phyloP scores from a whole-genome alignment of 257 asterid genomes.

The Anisodus acutangulus region DNA sequence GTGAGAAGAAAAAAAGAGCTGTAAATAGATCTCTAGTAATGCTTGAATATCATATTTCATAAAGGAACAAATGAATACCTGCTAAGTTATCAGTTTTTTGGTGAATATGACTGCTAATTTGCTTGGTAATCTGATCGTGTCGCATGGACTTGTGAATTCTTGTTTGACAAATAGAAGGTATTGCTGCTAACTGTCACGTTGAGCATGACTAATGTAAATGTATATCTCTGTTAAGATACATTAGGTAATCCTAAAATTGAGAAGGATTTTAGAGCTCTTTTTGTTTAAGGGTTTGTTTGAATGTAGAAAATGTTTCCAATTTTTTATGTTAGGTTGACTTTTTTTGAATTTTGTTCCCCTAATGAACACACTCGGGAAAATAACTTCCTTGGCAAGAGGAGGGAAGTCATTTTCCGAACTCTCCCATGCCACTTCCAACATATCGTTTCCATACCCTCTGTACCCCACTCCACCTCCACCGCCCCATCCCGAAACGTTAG shows the following conservation, averaged over 20 bases:
- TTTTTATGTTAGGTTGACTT: background rate
- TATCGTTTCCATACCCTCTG: background rate
- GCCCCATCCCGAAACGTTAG: background rate
- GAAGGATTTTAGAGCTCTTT: constrained; percentile 1
- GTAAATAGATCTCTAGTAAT: background rate
- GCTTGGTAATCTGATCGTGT: background rate
- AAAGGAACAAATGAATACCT: background rate
- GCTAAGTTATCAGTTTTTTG: constrained; percentile 2
- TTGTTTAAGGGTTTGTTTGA: constrained; percentile 5
- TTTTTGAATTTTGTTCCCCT: background rate
- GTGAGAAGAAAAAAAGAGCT: background rate
- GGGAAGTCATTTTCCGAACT: background rate
- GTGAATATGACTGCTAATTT: background rate
- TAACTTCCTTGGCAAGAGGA: background rate
- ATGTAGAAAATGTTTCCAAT: background rate
- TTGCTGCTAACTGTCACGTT: background rate
- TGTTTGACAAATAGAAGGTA: background rate
- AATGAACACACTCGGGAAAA: background rate
- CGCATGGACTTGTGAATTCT: background rate
- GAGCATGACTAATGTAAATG: background rate
- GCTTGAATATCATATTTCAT: constrained; percentile 13
- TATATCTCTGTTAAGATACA: background rate
- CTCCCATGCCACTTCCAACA: background rate
- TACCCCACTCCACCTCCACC: background rate
- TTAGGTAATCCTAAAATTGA: background rate